Evolutionary conservation across 2,329 filamentous ascomycete species (phyloP), one percentile per base, ranked within the genome.

Genomic region (Fusarium duplospermum): DNA sequence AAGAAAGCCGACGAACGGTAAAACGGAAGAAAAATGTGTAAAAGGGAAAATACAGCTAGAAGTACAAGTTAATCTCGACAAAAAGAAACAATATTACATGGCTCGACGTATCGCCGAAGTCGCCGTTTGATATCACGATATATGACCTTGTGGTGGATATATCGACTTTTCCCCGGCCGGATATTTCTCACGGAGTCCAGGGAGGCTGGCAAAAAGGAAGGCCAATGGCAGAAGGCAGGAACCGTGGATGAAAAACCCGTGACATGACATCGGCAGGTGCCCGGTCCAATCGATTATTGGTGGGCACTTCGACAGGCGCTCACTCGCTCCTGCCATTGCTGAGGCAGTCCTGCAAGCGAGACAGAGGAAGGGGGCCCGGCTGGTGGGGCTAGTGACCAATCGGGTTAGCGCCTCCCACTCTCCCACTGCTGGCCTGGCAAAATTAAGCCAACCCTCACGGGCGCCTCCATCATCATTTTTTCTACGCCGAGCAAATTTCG

Each of bases 361-460:
- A 72, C 57, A 69, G 66, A 59, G 50, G 59, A 69, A 65, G 72
- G 71, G 73, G 64, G 65, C 63, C 70, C 62, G 38, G 70, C 64
- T 24, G 68, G 66, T 54, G 60, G 62, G 47, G 57, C 76, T 72
- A 79, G 52, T 5, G 76, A 76, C 36, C 18, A 73, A 69, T n/a
- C 40, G 76, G 81, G 63, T 78, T 85, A 85, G 83, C 80, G 77
- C 64, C 71, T 82, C 84, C 81, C 83, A 85, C 83, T 84, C 74
- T 82, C 82, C 81, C 82, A 84, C 82, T 83, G 80, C 80, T 80
- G 77, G 78, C 78, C 78, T 77, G 80, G 77, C 82, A 85, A 85
- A 85, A 85, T 84, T 84, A 80, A 82, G 81, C 81, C 81, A 84
- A 81, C 83, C 82, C 83, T 83, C 82, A 83, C 79, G 78, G 74